phyloP scores from a whole-genome alignment of 164 flowering plant species.

The Sedum album region DNA sequence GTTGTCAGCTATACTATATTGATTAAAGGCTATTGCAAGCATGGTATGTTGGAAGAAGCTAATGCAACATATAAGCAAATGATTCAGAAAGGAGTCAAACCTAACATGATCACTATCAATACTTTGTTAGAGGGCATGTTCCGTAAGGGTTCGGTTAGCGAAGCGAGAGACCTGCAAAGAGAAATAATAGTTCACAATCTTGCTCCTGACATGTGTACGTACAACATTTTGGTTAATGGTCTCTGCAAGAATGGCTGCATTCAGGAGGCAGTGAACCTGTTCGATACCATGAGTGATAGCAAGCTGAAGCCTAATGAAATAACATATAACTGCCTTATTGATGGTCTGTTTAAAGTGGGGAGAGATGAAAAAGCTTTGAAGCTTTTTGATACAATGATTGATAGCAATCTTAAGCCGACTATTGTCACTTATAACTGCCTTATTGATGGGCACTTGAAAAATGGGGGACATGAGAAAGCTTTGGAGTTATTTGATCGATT shows the following conservation, averaged over 20 bases:
- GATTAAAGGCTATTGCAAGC: constrained; percentile 14
- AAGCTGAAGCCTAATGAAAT: constrained; percentile 10
- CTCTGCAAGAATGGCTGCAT: constrained; percentile 32
- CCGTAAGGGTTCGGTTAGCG: constrained; percentile 22
- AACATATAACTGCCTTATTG: constrained; percentile 25
- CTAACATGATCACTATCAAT: constrained; percentile 29
- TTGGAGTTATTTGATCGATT: constrained; percentile 25
- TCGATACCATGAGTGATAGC: constrained; percentile 14
- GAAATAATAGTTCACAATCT: constrained; percentile 30
- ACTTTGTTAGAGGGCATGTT: constrained; percentile 31
- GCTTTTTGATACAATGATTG: constrained; percentile 19
- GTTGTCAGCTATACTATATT: neutral
- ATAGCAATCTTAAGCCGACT: constrained; percentile 9
- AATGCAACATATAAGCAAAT: constrained; percentile 23
- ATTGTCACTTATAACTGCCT: constrained; percentile 21
- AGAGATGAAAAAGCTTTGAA: constrained; percentile 29
- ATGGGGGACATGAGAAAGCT: constrained; percentile 30
- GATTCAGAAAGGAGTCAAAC: constrained; percentile 21
- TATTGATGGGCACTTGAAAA: constrained; percentile 37
- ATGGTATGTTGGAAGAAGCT: constrained; percentile 27
- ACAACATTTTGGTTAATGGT: constrained; percentile 33
- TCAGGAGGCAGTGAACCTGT: constrained; percentile 33
- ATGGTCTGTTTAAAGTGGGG: constrained; percentile 38
- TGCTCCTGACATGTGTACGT: constrained; percentile 24
- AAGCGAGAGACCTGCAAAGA: constrained; percentile 25